Conservation (phyloP, 2,329 filamentous ascomycete genomes). For the Monilinia polystroma region DNA sequence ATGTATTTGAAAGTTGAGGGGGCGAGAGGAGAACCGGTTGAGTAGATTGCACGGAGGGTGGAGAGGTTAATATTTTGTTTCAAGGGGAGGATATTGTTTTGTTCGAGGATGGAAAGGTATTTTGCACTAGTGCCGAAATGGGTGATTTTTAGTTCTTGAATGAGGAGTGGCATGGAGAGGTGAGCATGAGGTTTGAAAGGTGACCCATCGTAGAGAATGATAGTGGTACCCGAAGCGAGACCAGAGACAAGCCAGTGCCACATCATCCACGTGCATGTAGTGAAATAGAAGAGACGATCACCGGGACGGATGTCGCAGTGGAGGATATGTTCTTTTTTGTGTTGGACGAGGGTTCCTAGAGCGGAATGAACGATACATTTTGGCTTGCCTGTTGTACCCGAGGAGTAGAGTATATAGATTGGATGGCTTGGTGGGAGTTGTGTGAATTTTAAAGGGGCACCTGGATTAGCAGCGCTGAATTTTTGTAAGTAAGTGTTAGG, state of each 20-base stretch:
- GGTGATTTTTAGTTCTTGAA: slow-evolving; percentile 78
- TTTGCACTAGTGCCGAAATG: slow-evolving; percentile 96
- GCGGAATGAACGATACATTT: slow-evolving; percentile 95
- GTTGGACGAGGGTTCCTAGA: slow-evolving; percentile 85
- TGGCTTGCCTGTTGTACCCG: slow-evolving; percentile 80
- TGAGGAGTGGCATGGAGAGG: slow-evolving; percentile 77
- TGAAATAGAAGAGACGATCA: slow-evolving; percentile 87
- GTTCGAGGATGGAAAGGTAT: slow-evolving; percentile 87
- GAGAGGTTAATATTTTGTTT: slow-evolving; percentile 55
- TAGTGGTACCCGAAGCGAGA: slow-evolving; percentile 75
- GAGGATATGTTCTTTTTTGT: slow-evolving; percentile 93
- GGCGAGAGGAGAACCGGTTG: slow-evolving; percentile 86
- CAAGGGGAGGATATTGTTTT: slow-evolving; percentile 63
- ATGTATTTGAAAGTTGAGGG: slow-evolving; percentile 92
- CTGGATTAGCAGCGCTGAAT: slow-evolving; percentile 37
- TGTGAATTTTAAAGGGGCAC: slow-evolving; percentile 59
- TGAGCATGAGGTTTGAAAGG: slow-evolving; percentile 80
- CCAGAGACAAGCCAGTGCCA: slow-evolving; percentile 96
- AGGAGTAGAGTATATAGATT: slow-evolving; percentile 90
- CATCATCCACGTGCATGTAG: slow-evolving; percentile 99
- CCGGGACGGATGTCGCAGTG: slow-evolving; percentile 75
- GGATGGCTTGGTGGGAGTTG: slow-evolving; percentile 83
- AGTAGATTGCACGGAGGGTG: slow-evolving; percentile 81
- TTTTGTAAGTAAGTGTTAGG: slow-evolving; percentile 30
- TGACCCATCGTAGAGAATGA: slow-evolving; percentile 89